These are phyloP conservation scores for Ganoderma resinaceum DNA, from an alignment of 1,284 basidiomycete genomes.

Conservation along the genomic window DNA sequence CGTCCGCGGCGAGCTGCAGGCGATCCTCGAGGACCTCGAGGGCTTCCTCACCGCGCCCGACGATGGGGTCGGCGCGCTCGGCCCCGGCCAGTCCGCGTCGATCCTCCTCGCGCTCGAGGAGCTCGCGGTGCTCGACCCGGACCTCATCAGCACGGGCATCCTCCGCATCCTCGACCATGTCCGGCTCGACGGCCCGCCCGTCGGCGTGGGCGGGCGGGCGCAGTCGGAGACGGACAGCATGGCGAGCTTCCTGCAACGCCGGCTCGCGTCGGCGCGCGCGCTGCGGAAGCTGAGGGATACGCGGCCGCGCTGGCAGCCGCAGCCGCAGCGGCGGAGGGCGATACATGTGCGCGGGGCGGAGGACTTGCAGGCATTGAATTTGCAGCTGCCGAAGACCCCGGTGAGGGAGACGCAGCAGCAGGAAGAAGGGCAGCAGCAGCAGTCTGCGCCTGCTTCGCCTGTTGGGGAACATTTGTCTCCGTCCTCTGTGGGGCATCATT, in stretches of 20 bases:
- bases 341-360: conserved; percentile 6
- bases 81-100: conserved; percentile 18
- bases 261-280: conserved; percentile 18
- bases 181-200: neutral
- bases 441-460: neutral
- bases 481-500: neutral
- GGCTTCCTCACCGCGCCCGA: conserved; percentile 9
- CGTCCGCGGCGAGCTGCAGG: conserved; percentile 16
- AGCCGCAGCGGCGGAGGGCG: conserved; percentile 13
- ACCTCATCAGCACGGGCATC: conserved; percentile 16
- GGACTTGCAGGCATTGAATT: conserved; percentile 5
- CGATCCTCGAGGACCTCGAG: conserved; percentile 25
- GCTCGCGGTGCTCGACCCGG: conserved; percentile 19
- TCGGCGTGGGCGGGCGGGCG: neutral
- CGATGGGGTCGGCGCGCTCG: conserved; percentile 1
- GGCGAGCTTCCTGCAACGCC: conserved; percentile 12
- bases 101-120: conserved; percentile 26
- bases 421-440: neutral
- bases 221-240: conserved; percentile 8
- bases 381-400: conserved; percentile 13
- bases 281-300: conserved; percentile 17
- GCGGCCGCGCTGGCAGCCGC: neutral
- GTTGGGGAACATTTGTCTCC: neutral
- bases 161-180: conserved; percentile 18
- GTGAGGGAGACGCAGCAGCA: neutral